Evolutionary conservation across 2,329 filamentous ascomycete genomes (phyloP).

Genomic region (Chaetothyriales sp.): DNA sequence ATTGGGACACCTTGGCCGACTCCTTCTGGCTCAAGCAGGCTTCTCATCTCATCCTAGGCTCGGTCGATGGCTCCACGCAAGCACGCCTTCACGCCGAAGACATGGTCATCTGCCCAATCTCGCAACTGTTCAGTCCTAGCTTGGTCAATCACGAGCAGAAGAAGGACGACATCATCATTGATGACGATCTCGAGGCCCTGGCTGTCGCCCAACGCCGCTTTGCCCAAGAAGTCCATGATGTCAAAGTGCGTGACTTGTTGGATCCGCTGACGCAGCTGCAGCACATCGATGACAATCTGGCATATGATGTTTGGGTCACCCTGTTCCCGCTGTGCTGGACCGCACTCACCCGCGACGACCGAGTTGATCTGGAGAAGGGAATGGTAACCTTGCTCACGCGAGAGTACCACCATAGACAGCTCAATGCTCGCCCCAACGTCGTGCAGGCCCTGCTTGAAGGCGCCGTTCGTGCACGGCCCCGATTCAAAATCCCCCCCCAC

Average conservation of each 20-base stretch:
- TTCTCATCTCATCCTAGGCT: conserved; percentile 80
- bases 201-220: conserved; percentile 72
- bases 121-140: conserved; percentile 52
- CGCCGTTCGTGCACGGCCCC: conserved; percentile 67
- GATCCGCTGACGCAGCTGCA: conserved; percentile 86
- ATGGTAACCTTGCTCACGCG: conserved; percentile 84
- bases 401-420: conserved; percentile 86
- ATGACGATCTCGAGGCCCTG: conserved; percentile 69
- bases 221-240: conserved; percentile 65
- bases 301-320: conserved; percentile 79
- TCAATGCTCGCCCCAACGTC: conserved; percentile 91
- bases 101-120: conserved; percentile 63
- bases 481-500: conserved; percentile 87
- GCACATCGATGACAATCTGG: conserved; percentile 68
- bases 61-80: conserved; percentile 68
- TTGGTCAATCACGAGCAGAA: conserved; percentile 55
- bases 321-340: conserved; percentile 94
- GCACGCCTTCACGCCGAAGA: conserved; percentile 72
- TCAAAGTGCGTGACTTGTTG: conserved; percentile 76
- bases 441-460: conserved; percentile 85
- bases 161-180: conserved; percentile 53
- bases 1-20: conserved; percentile 90
- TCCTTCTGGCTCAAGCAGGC: conserved; percentile 97
- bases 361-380: conserved; percentile 76
- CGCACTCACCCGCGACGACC: conserved; percentile 71